A percentile compares a stretch with the other conserved stretches of the same genome.
These are phyloP conservation scores for Lenzites betulinus DNA, from an alignment of 768 basidiomycete genomes.

Conservation along the genomic window DNA sequence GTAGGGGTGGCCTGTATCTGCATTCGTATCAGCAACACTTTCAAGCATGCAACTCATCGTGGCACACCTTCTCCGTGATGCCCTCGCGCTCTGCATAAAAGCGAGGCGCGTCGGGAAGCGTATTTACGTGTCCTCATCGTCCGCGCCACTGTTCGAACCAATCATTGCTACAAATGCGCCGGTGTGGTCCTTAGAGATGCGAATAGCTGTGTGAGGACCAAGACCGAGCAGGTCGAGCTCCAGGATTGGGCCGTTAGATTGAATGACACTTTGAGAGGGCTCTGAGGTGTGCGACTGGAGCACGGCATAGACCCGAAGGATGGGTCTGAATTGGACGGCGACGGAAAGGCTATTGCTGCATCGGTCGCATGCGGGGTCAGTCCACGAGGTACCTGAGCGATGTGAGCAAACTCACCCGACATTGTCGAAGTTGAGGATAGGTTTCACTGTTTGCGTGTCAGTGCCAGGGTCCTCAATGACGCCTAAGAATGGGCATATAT, in stretches of 20 bases:
- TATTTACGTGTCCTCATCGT: neutral
- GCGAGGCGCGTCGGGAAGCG: too few relatives aligned
- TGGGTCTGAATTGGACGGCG: constrained; percentile 5
- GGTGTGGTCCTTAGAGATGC: neutral
- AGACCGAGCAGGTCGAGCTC: constrained; percentile 7
- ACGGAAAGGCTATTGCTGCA: neutral
- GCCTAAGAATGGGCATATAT: neutral
- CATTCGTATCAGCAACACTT: too few relatives aligned
- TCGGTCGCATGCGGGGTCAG: neutral
- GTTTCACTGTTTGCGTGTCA: constrained; percentile 1
- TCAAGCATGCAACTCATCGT: too few relatives aligned
- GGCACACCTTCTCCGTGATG: too few relatives aligned
- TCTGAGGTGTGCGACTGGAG: constrained; percentile 2
- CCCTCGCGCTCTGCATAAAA: too few relatives aligned
- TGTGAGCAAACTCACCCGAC: neutral
- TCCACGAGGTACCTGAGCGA: neutral
- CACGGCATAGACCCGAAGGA: constrained; percentile 8
- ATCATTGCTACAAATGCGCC: neutral
- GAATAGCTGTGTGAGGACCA: neutral
- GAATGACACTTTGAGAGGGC: neutral
- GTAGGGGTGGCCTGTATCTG: too few relatives aligned
- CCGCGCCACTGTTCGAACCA: neutral
- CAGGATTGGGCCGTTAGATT: neutral
- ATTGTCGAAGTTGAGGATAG: neutral
- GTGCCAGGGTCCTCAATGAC: constrained; percentile 2